phyloP scores from a whole-genome alignment of 2,329 filamentous ascomycete species.

The Polytolypa hystricis region DNA sequence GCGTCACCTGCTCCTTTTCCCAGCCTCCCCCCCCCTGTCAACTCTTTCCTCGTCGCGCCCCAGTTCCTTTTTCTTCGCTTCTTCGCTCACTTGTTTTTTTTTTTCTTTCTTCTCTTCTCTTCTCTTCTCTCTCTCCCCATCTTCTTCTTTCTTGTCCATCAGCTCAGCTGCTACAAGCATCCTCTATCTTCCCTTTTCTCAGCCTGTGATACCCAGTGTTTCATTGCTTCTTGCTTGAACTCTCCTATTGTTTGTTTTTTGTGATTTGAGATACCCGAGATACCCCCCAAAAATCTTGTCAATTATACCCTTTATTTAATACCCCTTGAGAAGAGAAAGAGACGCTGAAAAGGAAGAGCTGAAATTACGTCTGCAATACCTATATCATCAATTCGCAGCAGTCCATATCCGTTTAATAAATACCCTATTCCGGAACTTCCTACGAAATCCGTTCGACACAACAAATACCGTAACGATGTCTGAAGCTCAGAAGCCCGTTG shows the following conservation, averaged over 20 bases:
- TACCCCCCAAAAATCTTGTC: conserved; percentile 10
- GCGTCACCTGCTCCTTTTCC: too few species aligned
- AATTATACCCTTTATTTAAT: conserved; percentile 17
- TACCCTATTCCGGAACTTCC: conserved; percentile 8
- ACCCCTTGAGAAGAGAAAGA: not conserved
- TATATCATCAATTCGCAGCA: not conserved
- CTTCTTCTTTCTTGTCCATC: conserved; percentile 14
- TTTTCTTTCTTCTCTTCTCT: conserved; percentile 15
- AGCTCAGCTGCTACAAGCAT: conserved; percentile 9
- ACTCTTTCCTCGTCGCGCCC: too few species aligned
- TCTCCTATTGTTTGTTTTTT: conserved; percentile 15
- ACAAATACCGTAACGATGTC: conserved; percentile 46
- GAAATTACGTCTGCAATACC: conserved; percentile 1
- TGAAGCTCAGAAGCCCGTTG: conserved; percentile 60
- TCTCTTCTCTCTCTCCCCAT: conserved; percentile 14
- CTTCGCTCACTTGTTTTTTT: conserved; percentile 15
- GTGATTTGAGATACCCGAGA: conserved; percentile 25
- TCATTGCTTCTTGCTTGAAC: conserved; percentile 22
- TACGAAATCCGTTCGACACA: conserved; percentile 17
- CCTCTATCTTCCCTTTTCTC: conserved; percentile 17
- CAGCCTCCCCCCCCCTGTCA: too few species aligned
- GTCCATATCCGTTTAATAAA: conserved; percentile 6
- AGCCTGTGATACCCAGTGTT: conserved; percentile 31
- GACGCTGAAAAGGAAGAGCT: not conserved
- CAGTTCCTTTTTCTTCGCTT: conserved; percentile 17